These are phyloP conservation scores for Debaryomyces psychrophilus DNA, from an alignment of 1,139 yeast species.

Conservation along the genomic window DNA sequence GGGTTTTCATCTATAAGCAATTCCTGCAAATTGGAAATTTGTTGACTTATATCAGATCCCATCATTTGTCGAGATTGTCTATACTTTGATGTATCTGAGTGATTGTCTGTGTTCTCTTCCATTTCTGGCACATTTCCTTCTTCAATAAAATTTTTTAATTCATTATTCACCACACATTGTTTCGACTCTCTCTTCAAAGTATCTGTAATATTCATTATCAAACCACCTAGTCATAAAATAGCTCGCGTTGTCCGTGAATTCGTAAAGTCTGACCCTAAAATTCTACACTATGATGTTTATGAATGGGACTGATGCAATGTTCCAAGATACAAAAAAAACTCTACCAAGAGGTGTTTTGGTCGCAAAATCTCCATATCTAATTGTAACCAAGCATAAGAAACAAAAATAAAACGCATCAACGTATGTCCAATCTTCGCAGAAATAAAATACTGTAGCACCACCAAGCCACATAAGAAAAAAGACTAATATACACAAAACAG, in stretches of 20 bases:
- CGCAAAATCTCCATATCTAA: conserved; percentile 81
- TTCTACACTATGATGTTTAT: conserved; percentile 82
- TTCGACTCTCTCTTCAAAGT: not conserved
- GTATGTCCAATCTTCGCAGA: conserved; percentile 68
- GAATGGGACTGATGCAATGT: conserved; percentile 77
- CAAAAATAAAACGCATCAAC: conserved; percentile 74
- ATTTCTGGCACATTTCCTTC: not conserved
- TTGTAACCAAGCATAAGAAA: conserved; percentile 71
- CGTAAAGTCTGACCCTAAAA: conserved; percentile 61
- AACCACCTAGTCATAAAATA: conserved; percentile 16
- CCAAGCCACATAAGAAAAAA: conserved; percentile 67
- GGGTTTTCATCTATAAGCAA: not conserved
- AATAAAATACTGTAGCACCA: conserved; percentile 67
- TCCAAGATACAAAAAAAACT: conserved; percentile 77
- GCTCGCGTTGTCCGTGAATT: conserved; percentile 24
- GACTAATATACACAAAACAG: conserved; percentile 43
- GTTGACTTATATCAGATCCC: not conserved
- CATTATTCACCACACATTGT: not conserved
- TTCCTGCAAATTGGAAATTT: not conserved
- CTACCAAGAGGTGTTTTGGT: conserved; percentile 68
- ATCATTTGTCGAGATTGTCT: not conserved
- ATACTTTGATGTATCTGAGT: too few relatives aligned
- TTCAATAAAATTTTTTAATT: not conserved
- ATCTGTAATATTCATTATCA: not conserved
- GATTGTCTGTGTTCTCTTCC: not conserved